Conservation (phyloP, 2,329 filamentous ascomycete genomes). For the Alternaria solani region DNA sequence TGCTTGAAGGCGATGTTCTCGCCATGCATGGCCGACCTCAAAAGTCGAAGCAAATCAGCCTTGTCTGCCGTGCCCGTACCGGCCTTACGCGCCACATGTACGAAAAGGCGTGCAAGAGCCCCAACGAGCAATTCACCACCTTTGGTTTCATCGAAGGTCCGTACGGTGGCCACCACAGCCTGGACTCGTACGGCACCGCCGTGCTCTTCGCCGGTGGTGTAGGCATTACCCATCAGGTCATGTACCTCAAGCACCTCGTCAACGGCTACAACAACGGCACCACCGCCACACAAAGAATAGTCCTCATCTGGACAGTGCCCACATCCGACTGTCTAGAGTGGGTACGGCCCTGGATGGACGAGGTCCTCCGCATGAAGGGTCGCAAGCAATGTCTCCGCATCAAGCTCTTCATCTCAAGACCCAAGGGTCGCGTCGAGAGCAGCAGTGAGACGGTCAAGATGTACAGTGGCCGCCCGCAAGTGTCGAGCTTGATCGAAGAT, state of each 20-base stretch:
- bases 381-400: constrained; percentile 67
- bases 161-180: constrained; percentile 74
- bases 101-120: constrained; percentile 69
- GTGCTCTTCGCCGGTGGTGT: constrained; percentile 83
- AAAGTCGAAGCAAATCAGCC: constrained; percentile 64
- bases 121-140: constrained; percentile 68
- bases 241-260: constrained; percentile 76
- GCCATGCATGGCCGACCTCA: constrained; percentile 27
- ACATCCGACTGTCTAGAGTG: constrained; percentile 71
- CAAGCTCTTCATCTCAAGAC: constrained; percentile 70
- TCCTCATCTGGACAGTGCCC: constrained; percentile 82
- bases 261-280: constrained; percentile 72
- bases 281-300: constrained; percentile 73
- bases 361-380: constrained; percentile 66
- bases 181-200: constrained; percentile 79
- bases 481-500: constrained; percentile 64
- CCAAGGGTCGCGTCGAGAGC: constrained; percentile 63
- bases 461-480: constrained; percentile 66
- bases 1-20: constrained; percentile 40
- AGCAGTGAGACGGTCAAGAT: constrained; percentile 68
- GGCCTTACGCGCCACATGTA: constrained; percentile 77
- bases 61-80: constrained; percentile 76
- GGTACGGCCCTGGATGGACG: constrained; percentile 72
- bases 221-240: constrained; percentile 81
- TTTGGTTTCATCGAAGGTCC: constrained; percentile 77